A percentile compares a stretch with the other conserved stretches of the same genome.
Conservation (phyloP, 2,329 filamentous ascomycete species). For the Epicoccum sorghinum region DNA sequence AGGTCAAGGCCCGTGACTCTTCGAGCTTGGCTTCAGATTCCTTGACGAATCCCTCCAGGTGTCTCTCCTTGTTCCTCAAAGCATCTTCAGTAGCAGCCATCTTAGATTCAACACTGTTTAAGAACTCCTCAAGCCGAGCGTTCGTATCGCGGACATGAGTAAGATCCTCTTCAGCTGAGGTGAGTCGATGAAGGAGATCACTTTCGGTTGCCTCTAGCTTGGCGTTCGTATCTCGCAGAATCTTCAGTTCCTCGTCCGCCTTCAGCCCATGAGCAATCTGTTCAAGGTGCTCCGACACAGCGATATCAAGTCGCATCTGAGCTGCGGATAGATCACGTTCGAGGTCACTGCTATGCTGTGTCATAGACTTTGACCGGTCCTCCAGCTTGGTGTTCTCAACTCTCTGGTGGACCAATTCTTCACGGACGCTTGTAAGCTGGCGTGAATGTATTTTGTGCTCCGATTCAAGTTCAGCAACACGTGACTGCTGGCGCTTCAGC, state of each 20-base stretch:
- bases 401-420: constrained; percentile 24
- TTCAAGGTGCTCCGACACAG: constrained; percentile 26
- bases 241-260: constrained; percentile 36
- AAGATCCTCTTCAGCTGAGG: constrained; percentile 42
- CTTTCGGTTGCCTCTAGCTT: constrained; percentile 39
- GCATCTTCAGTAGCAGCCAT: constrained; percentile 39
- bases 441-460: constrained; percentile 25
- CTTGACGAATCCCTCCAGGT: constrained; percentile 33
- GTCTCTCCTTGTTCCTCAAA: constrained; percentile 38
- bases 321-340: constrained; percentile 27
- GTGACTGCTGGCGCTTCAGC: constrained; percentile 20
- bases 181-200: constrained; percentile 34
- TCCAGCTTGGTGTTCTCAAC: constrained; percentile 16
- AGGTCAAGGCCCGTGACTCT: constrained; percentile 32
- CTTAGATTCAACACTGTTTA: constrained; percentile 39
- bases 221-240: constrained; percentile 33
- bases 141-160: constrained; percentile 37
- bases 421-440: constrained; percentile 18
- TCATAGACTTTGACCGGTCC: constrained; percentile 12
- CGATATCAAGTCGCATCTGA: constrained; percentile 30
- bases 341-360: constrained; percentile 16
- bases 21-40: constrained; percentile 40
- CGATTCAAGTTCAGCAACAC: constrained; percentile 24
- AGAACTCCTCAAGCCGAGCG: constrained; percentile 38
- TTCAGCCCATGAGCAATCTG: constrained; percentile 29